Percentiles rank a stretch among this genome's conserved stretches.
These are phyloP conservation scores for Prillingera fragicola DNA, from an alignment of 1,284 basidiomycete genomes.

Conservation along the genomic window DNA sequence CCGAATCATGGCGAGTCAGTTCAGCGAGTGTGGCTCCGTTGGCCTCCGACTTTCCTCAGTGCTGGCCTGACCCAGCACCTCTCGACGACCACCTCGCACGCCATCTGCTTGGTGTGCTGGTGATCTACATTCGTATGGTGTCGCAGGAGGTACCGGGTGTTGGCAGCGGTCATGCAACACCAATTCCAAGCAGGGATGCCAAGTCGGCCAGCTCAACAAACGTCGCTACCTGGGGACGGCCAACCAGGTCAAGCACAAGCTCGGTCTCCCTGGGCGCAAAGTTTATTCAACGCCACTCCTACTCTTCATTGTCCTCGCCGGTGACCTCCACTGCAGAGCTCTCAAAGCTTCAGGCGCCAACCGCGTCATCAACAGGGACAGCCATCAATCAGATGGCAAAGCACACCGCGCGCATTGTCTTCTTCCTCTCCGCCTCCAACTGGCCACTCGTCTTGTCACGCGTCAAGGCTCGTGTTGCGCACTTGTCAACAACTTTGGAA, in stretches of 20 bases:
- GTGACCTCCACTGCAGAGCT: slow-evolving; percentile 5
- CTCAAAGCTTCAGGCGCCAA: slow-evolving; percentile 9
- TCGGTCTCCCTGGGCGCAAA: slow-evolving; percentile 22
- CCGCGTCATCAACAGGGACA: slow-evolving; percentile 19
- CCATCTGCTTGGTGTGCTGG: slow-evolving; percentile 75
- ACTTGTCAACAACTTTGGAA: slow-evolving; percentile 47
- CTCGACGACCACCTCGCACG: slow-evolving; percentile 81
- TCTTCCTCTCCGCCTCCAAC: slow-evolving; percentile 82
- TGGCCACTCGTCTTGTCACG: slow-evolving; percentile 75
- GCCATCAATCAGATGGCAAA: slow-evolving; percentile 44
- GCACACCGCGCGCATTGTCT: slow-evolving; percentile 66
- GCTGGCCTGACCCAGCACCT: slow-evolving; percentile 65
- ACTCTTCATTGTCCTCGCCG: slow-evolving; percentile 16
- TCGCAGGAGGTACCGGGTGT: slow-evolving; percentile 38
- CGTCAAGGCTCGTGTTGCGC: slow-evolving; percentile 62
- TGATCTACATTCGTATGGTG: slow-evolving; percentile 71
- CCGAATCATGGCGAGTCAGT: slow-evolving; percentile 62
- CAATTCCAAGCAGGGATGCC: slow-evolving; percentile 23
- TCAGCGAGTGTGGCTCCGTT: slow-evolving; percentile 14
- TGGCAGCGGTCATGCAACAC: slow-evolving; percentile 12
- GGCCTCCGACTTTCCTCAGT: slow-evolving; percentile 31
- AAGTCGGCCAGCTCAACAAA: slow-evolving; percentile 21
- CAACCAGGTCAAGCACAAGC: slow-evolving; percentile 10
- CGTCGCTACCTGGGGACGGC: slow-evolving; percentile 16
- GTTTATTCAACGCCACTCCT: slow-evolving; percentile 34